phyloP scores from a whole-genome alignment of 495 filamentous ascomycete genomes.

The Pseudevernia furfuracea region DNA sequence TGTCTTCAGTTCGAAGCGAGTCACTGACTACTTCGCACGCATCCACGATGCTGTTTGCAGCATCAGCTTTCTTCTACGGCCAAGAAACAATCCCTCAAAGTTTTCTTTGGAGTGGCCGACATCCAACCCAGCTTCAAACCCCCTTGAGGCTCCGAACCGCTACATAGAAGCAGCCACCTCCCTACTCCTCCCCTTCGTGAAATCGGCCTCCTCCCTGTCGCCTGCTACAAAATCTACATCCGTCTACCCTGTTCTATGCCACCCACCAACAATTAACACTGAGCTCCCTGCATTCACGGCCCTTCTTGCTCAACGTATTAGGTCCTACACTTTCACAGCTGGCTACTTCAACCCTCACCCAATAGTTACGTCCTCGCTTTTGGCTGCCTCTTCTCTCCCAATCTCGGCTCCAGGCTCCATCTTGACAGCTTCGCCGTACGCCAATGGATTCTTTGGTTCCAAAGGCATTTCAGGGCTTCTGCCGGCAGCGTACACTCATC shows the following conservation, averaged over 20 bases:
- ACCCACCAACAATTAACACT: slow-evolving; percentile 49
- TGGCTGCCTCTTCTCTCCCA: slow-evolving; percentile 42
- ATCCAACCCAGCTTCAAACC: slow-evolving; percentile 62
- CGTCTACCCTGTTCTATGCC: slow-evolving; percentile 62
- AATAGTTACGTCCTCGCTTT: slow-evolving; percentile 65
- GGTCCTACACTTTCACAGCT: slow-evolving; percentile 90
- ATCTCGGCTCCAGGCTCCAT: slow-evolving; percentile 63
- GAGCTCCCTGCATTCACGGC: slow-evolving; percentile 74
- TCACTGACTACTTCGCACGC: slow-evolving; percentile 74
- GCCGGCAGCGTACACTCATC: slow-evolving; percentile 82
- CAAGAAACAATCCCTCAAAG: slow-evolving; percentile 47
- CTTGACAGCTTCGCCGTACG: slow-evolving; percentile 86
- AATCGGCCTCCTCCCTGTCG: slow-evolving; percentile 35
- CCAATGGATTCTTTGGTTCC: slow-evolving; percentile 93
- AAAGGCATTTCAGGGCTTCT: slow-evolving; percentile 82
- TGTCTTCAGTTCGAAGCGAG: slow-evolving; percentile 66
- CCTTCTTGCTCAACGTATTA: slow-evolving; percentile 58
- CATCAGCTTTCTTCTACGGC: slow-evolving; percentile 72
- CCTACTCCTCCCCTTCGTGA: slow-evolving; percentile 58
- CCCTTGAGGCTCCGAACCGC: slow-evolving; percentile 56
- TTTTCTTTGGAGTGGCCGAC: slow-evolving; percentile 74
- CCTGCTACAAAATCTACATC: slow-evolving; percentile 49
- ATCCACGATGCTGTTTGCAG: slow-evolving; percentile 71
- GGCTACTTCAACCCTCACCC: slow-evolving; percentile 97
- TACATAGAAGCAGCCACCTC: slow-evolving; percentile 63